Percentiles rank a stretch among this genome's conserved stretches.
phyloP scores from a whole-genome alignment of 805 yeast genomes.

The Hanseniaspora taiwanica region DNA sequence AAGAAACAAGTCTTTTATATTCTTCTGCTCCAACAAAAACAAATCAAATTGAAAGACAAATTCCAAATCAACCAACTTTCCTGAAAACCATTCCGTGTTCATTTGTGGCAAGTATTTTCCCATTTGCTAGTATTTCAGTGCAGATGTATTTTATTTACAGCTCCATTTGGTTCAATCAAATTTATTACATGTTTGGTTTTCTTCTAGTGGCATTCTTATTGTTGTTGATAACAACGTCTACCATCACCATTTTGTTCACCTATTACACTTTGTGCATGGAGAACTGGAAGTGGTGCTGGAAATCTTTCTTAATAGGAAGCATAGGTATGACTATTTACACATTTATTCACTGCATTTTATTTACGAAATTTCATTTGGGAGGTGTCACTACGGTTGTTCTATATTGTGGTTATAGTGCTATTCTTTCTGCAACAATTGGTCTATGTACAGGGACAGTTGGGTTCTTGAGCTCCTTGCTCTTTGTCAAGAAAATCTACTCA shows the following conservation, averaged over 20 bases:
- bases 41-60: slow-evolving; percentile 92
- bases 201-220: slow-evolving; percentile 76
- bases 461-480: slow-evolving; percentile 56
- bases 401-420: slow-evolving; percentile 69
- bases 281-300: slow-evolving; percentile 97
- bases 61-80: slow-evolving; percentile 83
- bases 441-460: slow-evolving; percentile 84
- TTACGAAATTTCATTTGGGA: slow-evolving; percentile 56
- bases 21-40: slow-evolving; percentile 57
- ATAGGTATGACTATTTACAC: slow-evolving; percentile 80
- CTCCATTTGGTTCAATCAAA: slow-evolving; percentile 86
- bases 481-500: slow-evolving; percentile 67
- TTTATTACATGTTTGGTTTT: slow-evolving; percentile 96
- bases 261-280: slow-evolving; percentile 82
- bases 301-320: slow-evolving; percentile 80
- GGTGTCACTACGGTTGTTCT: slow-evolving; percentile 66
- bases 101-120: slow-evolving; percentile 77
- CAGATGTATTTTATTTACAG: slow-evolving; percentile 88
- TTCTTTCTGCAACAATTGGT: slow-evolving; percentile 60
- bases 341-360: slow-evolving; percentile 66
- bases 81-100: slow-evolving; percentile 54
- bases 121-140: slow-evolving; percentile 88
- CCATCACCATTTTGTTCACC: slow-evolving; percentile 67
- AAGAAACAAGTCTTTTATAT: slow-evolving; percentile 26
- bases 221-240: slow-evolving; percentile 67